phyloP scores from a whole-genome alignment of 2,329 filamentous ascomycete species.

The Sclerotiophoma versabilis region DNA sequence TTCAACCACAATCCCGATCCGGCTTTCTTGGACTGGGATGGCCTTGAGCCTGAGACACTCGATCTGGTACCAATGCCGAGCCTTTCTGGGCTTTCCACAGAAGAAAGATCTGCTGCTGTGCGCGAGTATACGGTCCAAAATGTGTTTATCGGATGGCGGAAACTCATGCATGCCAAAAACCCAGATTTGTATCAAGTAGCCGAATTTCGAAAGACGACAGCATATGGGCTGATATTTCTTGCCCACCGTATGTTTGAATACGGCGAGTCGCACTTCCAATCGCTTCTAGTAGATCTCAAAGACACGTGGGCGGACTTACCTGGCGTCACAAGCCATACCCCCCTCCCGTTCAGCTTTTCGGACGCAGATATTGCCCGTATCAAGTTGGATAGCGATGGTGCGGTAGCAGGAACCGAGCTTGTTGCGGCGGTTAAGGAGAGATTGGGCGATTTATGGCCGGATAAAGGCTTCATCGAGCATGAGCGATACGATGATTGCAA shows the following conservation, averaged over 20 bases:
- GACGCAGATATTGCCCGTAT: conserved; percentile 18
- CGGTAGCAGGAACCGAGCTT: conserved; percentile 15
- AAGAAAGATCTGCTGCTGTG: conserved; percentile 13
- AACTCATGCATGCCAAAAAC: conserved; percentile 17
- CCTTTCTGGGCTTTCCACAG: conserved; percentile 14
- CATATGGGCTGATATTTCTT: conserved; percentile 18
- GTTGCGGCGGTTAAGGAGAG: conserved; percentile 8
- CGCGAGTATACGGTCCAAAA: conserved; percentile 13
- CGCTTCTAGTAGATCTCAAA: conserved; percentile 16
- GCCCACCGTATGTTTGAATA: conserved; percentile 18
- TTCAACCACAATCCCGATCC: conserved; percentile 26
- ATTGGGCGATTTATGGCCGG: conserved; percentile 14
- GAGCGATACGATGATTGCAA: conserved; percentile 13
- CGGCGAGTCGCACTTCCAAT: conserved; percentile 20
- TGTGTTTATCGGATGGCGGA: conserved; percentile 19
- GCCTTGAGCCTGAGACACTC: conserved; percentile 18
- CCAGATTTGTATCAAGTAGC: conserved; percentile 9
- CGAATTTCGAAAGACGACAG: conserved; percentile 15
- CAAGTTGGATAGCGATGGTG: conserved; percentile 12
- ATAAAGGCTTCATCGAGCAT: conserved; percentile 15
- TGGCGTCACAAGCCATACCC: neutral
- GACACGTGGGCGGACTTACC: conserved; percentile 12
- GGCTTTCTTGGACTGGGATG: conserved; percentile 20
- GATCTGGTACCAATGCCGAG: conserved; percentile 12
- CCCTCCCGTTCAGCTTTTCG: conserved; percentile 15